These are phyloP conservation scores for Globisporangium sylvaticum DNA, from an alignment of 352 stramenopile genomes.

Conservation along the genomic window DNA sequence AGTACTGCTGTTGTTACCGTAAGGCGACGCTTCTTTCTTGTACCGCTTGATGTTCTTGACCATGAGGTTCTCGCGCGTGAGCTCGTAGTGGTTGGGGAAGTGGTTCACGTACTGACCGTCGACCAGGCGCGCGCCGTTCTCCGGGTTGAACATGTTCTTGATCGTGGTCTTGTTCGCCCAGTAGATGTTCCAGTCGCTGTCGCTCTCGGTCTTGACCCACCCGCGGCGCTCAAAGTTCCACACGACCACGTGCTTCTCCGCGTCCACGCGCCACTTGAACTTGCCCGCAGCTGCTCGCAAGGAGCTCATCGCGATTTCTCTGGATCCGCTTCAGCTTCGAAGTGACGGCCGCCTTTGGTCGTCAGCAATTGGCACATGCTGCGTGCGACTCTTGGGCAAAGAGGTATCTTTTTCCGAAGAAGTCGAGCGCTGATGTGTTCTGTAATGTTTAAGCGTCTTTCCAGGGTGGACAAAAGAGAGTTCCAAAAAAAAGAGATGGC, in stretches of 20 bases:
- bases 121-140: conserved; percentile 59
- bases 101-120: conserved; percentile 80
- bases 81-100: conserved; percentile 91
- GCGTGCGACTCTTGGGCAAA: neutral
- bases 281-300: conserved; percentile 13
- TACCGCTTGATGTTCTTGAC: conserved; percentile 94
- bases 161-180: conserved; percentile 89
- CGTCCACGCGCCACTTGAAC: conserved; percentile 65
- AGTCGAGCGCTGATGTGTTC: no score
- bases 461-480: no score
- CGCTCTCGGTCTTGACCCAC: conserved; percentile 76
- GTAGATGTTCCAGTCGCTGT: conserved; percentile 92
- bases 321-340: neutral
- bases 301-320: neutral
- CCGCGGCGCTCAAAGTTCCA: conserved; percentile 84
- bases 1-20: conserved; percentile 8
- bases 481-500: no score
- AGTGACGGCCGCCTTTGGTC: neutral
- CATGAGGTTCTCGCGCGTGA: conserved; percentile 92
- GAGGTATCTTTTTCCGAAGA: neutral
- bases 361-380: neutral
- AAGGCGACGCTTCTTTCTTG: conserved; percentile 52
- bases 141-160: conserved; percentile 88
- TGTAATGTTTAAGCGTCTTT: no score
- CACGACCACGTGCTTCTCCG: conserved; percentile 77